Conservation (phyloP, 352 stramenopile genomes). For the Phytopythium chamaehyphon region DNA sequence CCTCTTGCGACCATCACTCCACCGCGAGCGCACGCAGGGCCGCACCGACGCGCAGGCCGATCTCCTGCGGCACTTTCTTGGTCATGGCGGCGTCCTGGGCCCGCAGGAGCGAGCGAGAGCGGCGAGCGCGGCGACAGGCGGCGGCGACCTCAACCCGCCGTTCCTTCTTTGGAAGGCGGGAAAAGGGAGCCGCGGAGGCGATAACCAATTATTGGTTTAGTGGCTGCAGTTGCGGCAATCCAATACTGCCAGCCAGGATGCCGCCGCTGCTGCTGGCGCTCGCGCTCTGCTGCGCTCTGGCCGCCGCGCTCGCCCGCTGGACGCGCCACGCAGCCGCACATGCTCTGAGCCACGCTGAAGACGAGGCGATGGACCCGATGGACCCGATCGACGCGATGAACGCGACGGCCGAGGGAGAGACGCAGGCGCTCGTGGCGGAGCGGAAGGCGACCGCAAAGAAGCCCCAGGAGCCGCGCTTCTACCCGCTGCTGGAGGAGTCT, state of each 20-base stretch:
- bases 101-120: too few relatives aligned
- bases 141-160: too few relatives aligned
- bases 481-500: slow-evolving; percentile 55
- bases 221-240: slow-evolving; percentile 1
- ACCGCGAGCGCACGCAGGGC: background rate
- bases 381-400: too few relatives aligned
- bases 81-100: slow-evolving; percentile 10
- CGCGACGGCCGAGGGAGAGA: too few relatives aligned
- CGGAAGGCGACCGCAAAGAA: slow-evolving; percentile 20
- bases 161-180: too few relatives aligned
- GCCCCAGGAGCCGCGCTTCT: slow-evolving; percentile 54
- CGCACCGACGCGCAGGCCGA: slow-evolving; percentile 66
- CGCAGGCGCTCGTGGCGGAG: background rate
- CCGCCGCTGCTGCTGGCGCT: background rate
- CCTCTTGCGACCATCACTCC: background rate
- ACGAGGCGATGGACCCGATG: too few relatives aligned
- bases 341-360: too few relatives aligned
- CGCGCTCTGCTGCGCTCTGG: background rate
- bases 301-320: background rate
- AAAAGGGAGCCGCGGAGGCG: too few relatives aligned
- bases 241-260: slow-evolving; percentile 5
- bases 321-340: too few relatives aligned
- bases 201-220: too few relatives aligned
- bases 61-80: slow-evolving; percentile 56
- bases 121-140: too few relatives aligned